Conservation (phyloP, 2,329 filamentous ascomycete species). For the Fusarium globosum region DNA sequence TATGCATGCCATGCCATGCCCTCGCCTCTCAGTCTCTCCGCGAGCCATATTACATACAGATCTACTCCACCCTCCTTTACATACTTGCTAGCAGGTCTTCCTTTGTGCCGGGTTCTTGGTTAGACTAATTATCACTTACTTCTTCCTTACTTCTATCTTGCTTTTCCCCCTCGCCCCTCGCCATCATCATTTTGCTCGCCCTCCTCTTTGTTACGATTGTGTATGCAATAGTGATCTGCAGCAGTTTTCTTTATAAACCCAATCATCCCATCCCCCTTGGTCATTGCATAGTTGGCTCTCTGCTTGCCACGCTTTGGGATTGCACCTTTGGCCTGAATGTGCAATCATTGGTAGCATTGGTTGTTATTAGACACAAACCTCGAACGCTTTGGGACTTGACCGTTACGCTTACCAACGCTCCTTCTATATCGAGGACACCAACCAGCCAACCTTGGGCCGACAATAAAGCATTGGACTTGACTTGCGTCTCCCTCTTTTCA, state of each 20-base stretch:
- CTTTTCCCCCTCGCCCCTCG: conserved; percentile 12
- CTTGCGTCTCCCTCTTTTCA: background rate
- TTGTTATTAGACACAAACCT: background rate
- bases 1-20: background rate
- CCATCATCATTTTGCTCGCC: conserved; percentile 21
- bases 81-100: background rate
- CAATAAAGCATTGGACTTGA: background rate
- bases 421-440: conserved; percentile 16
- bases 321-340: background rate
- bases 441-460: background rate
- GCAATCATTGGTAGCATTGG: background rate
- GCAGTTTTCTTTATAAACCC: background rate
- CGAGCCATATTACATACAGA: conserved; percentile 9
- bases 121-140: conserved; percentile 8
- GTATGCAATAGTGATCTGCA: conserved; percentile 25
- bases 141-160: conserved; percentile 36
- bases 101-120: conserved; percentile 26
- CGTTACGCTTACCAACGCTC: conserved; percentile 8
- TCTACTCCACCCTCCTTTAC: conserved; percentile 6
- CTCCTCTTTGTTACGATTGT: conserved; percentile 14
- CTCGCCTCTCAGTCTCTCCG: background rate
- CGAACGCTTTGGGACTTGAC: background rate
- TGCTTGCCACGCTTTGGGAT: background rate
- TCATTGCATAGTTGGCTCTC: background rate
- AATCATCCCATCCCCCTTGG: background rate